Evolutionary conservation across 2,329 filamentous ascomycete species (phyloP).

Genomic region (Fusarium sp.): DNA sequence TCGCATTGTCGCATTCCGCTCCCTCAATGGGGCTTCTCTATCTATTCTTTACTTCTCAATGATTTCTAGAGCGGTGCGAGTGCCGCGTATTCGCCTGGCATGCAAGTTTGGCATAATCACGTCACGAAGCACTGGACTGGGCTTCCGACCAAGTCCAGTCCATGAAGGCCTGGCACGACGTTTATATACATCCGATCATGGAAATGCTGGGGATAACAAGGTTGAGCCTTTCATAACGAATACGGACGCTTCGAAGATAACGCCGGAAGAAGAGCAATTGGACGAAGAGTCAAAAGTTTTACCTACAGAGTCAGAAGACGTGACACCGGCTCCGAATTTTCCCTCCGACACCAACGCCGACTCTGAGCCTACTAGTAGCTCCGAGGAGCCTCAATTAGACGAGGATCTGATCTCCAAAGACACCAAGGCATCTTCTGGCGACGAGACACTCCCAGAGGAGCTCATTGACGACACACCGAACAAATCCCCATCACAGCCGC

Average conservation of each 20-base stretch:
- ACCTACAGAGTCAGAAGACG: not conserved
- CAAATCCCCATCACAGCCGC: not conserved
- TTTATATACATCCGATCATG: slow-evolving; percentile 39
- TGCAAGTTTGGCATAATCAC: slow-evolving; percentile 47
- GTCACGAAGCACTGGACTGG: slow-evolving; percentile 26
- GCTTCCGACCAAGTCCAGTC: slow-evolving; percentile 15
- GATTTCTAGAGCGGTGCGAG: slow-evolving; percentile 47
- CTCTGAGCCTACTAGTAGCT: not conserved
- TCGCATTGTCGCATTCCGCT: slow-evolving; percentile 17
- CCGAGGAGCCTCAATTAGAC: not conserved
- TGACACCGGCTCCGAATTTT: not conserved
- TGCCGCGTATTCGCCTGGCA: slow-evolving; percentile 48
- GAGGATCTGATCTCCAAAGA: not conserved
- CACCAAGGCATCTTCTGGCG: not conserved
- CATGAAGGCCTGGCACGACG: slow-evolving; percentile 23
- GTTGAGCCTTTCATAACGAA: slow-evolving; percentile 38
- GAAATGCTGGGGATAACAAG: slow-evolving; percentile 33
- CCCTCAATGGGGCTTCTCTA: slow-evolving; percentile 12
- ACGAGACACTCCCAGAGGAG: not conserved
- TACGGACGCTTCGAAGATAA: not conserved
- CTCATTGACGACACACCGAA: not conserved
- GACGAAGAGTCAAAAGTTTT: not conserved
- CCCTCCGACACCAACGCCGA: not conserved
- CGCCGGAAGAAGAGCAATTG: not conserved
- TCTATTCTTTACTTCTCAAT: slow-evolving; percentile 41